Conservation (phyloP, 306 rosid species). For the Cucumis cinereus region DNA sequence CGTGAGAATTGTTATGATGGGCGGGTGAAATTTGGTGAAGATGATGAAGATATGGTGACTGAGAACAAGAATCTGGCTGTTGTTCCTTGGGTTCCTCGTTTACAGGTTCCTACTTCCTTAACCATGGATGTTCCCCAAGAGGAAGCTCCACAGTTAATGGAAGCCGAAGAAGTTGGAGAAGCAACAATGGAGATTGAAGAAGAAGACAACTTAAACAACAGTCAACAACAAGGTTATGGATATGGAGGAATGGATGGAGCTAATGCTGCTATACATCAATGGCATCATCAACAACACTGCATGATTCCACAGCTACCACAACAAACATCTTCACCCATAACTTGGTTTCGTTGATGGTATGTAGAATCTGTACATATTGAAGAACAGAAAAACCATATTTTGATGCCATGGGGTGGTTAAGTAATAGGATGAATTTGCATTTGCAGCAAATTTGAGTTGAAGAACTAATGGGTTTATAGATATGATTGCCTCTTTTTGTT, state of each 20-base stretch:
- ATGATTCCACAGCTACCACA: conserved; percentile 58
- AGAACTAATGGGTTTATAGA: not conserved
- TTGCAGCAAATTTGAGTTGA: not conserved
- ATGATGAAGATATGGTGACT: not conserved
- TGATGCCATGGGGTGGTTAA: not conserved
- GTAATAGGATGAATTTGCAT: not conserved
- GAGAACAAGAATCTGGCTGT: conserved; percentile 27
- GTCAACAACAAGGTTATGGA: conserved; percentile 10
- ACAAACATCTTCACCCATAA: conserved; percentile 47
- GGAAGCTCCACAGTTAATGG: conserved; percentile 26
- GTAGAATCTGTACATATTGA: not conserved
- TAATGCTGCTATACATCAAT: conserved; percentile 22
- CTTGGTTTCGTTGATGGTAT: conserved; percentile 48
- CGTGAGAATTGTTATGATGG: conserved; percentile 14
- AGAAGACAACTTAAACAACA: not conserved
- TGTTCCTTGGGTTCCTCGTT: conserved; percentile 54
- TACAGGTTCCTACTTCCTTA: not conserved
- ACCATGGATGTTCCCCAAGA: not conserved
- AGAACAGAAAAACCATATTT: not conserved
- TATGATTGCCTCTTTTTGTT: not conserved
- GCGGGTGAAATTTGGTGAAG: conserved; percentile 3
- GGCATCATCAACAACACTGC: conserved; percentile 70
- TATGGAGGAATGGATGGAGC: conserved; percentile 9
- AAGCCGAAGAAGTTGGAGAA: conserved; percentile 32
- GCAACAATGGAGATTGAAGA: conserved; percentile 51